phyloP scores from a whole-genome alignment of 2,329 filamentous ascomycete genomes.

The Claviceps sp. region DNA sequence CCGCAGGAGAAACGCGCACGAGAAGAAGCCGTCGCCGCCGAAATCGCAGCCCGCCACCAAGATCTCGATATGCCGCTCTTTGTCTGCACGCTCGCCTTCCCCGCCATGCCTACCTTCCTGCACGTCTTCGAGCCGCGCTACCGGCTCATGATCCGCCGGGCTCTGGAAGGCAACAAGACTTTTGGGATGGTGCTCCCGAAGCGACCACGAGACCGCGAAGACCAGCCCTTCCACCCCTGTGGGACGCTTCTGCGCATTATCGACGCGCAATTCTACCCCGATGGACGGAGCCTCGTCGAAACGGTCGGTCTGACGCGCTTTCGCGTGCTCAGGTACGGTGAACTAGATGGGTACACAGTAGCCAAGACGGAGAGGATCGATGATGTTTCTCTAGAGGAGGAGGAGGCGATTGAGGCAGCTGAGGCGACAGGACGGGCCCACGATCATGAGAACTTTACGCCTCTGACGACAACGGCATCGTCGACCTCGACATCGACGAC shows the following conservation, averaged over 20 bases:
- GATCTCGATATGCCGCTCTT: slow-evolving; percentile 59
- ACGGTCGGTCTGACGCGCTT: slow-evolving; percentile 67
- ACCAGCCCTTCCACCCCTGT: slow-evolving; percentile 49
- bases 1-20: slow-evolving; percentile 49
- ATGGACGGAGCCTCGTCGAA: slow-evolving; percentile 72
- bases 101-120: slow-evolving; percentile 70
- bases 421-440: slow-evolving; percentile 29
- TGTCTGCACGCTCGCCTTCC: slow-evolving; percentile 70
- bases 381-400: slow-evolving; percentile 69
- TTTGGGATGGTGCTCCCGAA: slow-evolving; percentile 81
- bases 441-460: background rate
- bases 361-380: slow-evolving; percentile 66
- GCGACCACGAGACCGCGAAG: slow-evolving; percentile 24
- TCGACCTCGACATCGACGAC: too few relatives aligned
- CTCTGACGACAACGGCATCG: too few relatives aligned
- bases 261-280: slow-evolving; percentile 57
- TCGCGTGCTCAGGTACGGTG: slow-evolving; percentile 48
- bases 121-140: slow-evolving; percentile 92
- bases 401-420: slow-evolving; percentile 60
- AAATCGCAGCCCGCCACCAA: slow-evolving; percentile 41
- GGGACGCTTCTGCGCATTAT: slow-evolving; percentile 69
- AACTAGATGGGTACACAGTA: slow-evolving; percentile 64
- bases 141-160: slow-evolving; percentile 73
- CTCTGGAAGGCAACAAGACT: slow-evolving; percentile 55
- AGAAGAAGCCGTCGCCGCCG: slow-evolving; percentile 37